A percentile compares a stretch with the other conserved stretches of the same genome.
These are phyloP conservation scores for Linum trigynum DNA, from an alignment of 345 rosid species.

Conservation along the genomic window DNA sequence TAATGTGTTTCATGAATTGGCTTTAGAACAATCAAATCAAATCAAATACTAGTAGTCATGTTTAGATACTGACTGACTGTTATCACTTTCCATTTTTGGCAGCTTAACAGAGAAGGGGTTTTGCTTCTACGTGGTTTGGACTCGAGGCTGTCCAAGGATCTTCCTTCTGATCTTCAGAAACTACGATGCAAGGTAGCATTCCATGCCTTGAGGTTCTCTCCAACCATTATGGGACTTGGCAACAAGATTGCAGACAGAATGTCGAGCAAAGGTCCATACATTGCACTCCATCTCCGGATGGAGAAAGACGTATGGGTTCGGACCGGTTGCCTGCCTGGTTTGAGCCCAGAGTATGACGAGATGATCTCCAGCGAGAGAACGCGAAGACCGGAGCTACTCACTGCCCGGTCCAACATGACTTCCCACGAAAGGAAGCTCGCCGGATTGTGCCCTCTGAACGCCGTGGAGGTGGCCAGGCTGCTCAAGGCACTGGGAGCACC, in stretches of 20 bases:
- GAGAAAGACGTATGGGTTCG: conserved; percentile 97
- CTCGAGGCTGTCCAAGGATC: conserved; percentile 88
- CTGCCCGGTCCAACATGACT: conserved; percentile 76
- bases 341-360: conserved; percentile 63
- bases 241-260: conserved; percentile 73
- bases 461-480: conserved; percentile 82
- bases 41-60: no score
- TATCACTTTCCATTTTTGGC: conserved; percentile 17
- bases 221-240: conserved; percentile 60
- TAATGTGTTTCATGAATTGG: no score
- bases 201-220: conserved; percentile 66
- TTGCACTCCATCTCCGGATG: conserved; percentile 80
- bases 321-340: conserved; percentile 90
- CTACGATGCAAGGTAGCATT: conserved; percentile 97
- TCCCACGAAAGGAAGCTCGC: conserved; percentile 68
- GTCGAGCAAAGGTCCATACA: conserved; percentile 74
- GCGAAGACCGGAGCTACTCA: conserved; percentile 78
- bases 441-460: conserved; percentile 88
- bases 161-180: conserved; percentile 89
- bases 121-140: conserved; percentile 81
- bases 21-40: no score
- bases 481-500: conserved; percentile 93
- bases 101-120: conserved; percentile 84
- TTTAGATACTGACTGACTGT: no score
- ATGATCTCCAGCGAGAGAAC: conserved; percentile 59